These are phyloP conservation scores for Microsporum canis DNA, from an alignment of 2,329 filamentous ascomycete genomes.

Conservation along the genomic window DNA sequence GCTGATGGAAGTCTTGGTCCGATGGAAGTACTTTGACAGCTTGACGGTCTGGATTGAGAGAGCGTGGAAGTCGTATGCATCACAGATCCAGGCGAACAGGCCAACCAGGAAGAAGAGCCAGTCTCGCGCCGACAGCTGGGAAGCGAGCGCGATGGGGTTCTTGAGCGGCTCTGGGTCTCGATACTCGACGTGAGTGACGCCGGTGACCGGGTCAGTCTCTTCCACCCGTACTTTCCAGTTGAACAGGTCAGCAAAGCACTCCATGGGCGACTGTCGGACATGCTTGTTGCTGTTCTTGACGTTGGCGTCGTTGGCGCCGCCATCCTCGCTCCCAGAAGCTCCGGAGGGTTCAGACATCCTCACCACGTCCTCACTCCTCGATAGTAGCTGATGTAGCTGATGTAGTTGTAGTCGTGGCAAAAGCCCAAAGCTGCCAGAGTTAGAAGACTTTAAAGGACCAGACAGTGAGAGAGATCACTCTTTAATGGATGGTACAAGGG, in stretches of 20 bases:
- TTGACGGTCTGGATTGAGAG: conserved; percentile 47
- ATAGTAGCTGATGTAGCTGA: background rate
- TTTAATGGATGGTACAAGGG: too few relatives aligned
- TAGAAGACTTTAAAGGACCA: too few relatives aligned
- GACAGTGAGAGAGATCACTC: too few relatives aligned
- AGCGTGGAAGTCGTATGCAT: conserved; percentile 53
- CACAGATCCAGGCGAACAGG: conserved; percentile 62
- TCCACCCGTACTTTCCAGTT: conserved; percentile 63
- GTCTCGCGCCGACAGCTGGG: conserved; percentile 50
- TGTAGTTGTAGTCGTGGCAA: too few relatives aligned
- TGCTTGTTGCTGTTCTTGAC: background rate
- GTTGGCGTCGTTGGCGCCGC: background rate
- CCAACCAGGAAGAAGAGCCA: conserved; percentile 70
- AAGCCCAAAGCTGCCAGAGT: too few relatives aligned
- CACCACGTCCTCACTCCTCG: background rate
- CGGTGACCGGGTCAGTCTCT: conserved; percentile 48
- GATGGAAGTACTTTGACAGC: conserved; percentile 44
- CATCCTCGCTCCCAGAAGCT: background rate
- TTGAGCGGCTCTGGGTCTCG: conserved; percentile 52
- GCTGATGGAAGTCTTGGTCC: conserved; percentile 47
- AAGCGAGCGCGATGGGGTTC: conserved; percentile 59
- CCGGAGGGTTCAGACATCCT: background rate
- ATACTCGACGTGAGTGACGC: conserved; percentile 58
- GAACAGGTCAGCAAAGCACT: conserved; percentile 55
- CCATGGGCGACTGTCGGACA: conserved; percentile 47